phyloP scores from a whole-genome alignment of 2,329 filamentous ascomycete species.

The Truncatella angustata region DNA sequence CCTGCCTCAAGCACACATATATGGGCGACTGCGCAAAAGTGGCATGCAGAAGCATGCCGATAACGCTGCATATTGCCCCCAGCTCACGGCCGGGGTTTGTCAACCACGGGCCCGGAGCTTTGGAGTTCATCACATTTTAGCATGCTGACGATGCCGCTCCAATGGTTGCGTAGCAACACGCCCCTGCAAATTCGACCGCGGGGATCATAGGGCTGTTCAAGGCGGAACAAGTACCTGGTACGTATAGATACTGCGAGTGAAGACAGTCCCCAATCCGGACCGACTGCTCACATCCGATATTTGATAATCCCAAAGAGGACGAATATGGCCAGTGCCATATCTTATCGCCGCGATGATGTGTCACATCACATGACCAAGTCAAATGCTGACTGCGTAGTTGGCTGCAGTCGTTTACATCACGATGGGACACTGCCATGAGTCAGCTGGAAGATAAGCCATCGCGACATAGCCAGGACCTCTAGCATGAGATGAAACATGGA shows the following conservation, averaged over 20 bases:
- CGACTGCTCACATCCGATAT: slow-evolving; percentile 2
- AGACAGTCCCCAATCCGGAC: background rate
- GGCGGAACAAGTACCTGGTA: slow-evolving; percentile 6
- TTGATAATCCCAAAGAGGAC: background rate
- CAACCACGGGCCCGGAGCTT: background rate
- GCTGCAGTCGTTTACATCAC: background rate
- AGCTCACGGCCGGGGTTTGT: background rate
- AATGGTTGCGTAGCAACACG: background rate
- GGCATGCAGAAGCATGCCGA: background rate
- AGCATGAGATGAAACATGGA: background rate
- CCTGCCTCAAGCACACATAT: background rate
- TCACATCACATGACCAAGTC: slow-evolving; percentile 3
- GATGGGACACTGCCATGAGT: background rate
- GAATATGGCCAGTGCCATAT: background rate
- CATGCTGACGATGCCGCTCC: background rate
- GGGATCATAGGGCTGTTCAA: slow-evolving; percentile 6
- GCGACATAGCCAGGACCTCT: background rate
- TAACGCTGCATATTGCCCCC: background rate
- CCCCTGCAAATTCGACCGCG: background rate
- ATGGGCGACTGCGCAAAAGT: background rate
- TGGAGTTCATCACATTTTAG: slow-evolving; percentile 2
- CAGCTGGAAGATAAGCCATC: background rate
- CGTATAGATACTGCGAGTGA: background rate
- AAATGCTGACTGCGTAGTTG: background rate
- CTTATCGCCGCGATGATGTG: background rate